Percentiles rank a stretch among this genome's conserved stretches.
Evolutionary conservation across 129 eudicot genomes (phyloP).

Genomic region (Lonicera japonica): DNA sequence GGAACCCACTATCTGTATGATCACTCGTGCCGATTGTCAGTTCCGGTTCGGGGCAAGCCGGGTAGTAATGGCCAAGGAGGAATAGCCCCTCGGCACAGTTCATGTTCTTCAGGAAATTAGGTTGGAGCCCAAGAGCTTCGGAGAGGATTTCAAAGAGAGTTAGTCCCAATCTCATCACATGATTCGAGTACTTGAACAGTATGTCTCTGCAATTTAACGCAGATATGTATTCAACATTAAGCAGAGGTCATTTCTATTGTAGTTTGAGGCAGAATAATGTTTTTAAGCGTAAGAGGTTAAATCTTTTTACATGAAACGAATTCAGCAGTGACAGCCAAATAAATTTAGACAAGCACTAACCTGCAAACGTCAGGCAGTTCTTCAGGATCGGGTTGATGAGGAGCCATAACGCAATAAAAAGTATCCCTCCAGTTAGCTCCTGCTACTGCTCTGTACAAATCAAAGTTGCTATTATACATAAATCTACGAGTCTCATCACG

Average conservation of each 20-base stretch:
- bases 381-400: not conserved
- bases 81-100: conserved; percentile 24
- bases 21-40: conserved; percentile 17
- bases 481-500: conserved; percentile 7
- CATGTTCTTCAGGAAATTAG: conserved; percentile 18
- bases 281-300: not conserved
- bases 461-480: conserved; percentile 11
- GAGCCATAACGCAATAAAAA: conserved; percentile 1
- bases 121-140: conserved; percentile 33
- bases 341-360: not conserved
- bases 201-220: conserved; percentile 22
- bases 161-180: conserved; percentile 14
- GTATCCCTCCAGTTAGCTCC: conserved; percentile 20
- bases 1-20: conserved; percentile 30
- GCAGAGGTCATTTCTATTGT: too few relatives aligned
- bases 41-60: conserved; percentile 30
- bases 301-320: not conserved
- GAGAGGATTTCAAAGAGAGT: conserved; percentile 23
- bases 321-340: not conserved
- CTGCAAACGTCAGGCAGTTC: conserved; percentile 14
- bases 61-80: conserved; percentile 21
- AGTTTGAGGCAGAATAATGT: not conserved
- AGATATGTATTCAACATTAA: not conserved
- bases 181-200: conserved; percentile 15
- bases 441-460: not conserved